phyloP scores from a whole-genome alignment of 805 yeast species.

The Candida namnaoensis region DNA sequence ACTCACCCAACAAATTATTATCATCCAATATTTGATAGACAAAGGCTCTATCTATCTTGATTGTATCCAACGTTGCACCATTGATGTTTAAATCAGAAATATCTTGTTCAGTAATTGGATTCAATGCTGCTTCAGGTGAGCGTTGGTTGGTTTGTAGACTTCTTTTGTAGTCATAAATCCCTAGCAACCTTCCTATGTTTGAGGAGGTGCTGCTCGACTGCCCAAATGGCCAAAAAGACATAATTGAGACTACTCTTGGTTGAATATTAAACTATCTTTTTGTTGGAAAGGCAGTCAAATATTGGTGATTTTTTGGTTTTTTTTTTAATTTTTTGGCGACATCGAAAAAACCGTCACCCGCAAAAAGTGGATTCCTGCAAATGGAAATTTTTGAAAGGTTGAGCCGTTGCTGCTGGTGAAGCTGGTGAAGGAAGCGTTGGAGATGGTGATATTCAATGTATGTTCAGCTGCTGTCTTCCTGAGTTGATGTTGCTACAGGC shows the following conservation, averaged over 20 bases:
- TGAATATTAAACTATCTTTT: too few relatives aligned
- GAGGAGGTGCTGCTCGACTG: slow-evolving; percentile 23
- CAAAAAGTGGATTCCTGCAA: too few relatives aligned
- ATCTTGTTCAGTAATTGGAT: neutral
- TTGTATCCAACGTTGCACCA: neutral
- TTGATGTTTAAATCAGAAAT: neutral
- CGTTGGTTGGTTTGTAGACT: neutral
- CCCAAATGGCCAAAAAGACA: slow-evolving; percentile 40
- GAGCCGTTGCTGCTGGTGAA: too few relatives aligned
- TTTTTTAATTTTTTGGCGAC: too few relatives aligned
- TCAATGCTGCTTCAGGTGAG: slow-evolving; percentile 2
- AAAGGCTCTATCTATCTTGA: slow-evolving; percentile 18
- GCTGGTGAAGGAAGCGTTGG: too few relatives aligned
- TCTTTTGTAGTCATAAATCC: slow-evolving; percentile 25
- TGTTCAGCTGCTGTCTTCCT: too few relatives aligned
- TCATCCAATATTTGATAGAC: slow-evolving; percentile 28
- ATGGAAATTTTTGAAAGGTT: too few relatives aligned
- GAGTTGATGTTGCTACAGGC: too few relatives aligned
- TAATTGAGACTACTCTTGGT: slow-evolving; percentile 3
- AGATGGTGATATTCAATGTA: too few relatives aligned
- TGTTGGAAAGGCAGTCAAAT: too few relatives aligned
- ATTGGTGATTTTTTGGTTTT: too few relatives aligned
- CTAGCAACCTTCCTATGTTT: slow-evolving; percentile 29
- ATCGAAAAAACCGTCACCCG: too few relatives aligned
- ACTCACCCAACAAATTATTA: slow-evolving; percentile 25